Evolutionary conservation across 306 rosid genomes (phyloP).

Genomic region (Prunus dulcis): DNA sequence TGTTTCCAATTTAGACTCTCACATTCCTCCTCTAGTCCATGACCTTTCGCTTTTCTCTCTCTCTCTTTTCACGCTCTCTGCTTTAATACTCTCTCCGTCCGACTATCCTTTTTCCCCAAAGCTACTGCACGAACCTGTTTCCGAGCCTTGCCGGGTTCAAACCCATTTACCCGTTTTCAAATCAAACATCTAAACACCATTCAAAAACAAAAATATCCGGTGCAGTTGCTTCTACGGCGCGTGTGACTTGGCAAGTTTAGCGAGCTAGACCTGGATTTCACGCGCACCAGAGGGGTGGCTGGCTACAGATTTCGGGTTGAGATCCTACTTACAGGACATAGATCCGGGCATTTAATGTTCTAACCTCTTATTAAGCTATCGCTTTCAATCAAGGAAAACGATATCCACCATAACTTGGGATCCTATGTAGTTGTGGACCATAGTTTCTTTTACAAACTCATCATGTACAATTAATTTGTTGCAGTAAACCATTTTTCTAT

Average conservation of each 20-base stretch:
- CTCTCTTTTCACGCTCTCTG: constrained; percentile 16
- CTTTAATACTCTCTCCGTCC: constrained; percentile 21
- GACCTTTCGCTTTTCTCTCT: constrained; percentile 31
- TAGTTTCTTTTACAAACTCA: not conserved
- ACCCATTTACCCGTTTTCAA: not conserved
- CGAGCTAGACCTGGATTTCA: not conserved
- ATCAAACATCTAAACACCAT: not conserved
- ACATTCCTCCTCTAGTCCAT: constrained; percentile 26
- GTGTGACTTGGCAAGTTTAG: not conserved
- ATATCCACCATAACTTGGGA: not conserved
- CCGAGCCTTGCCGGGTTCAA: constrained; percentile 16
- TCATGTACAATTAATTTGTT: not conserved
- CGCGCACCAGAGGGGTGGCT: not conserved
- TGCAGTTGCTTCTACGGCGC: not conserved
- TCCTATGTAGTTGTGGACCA: not conserved
- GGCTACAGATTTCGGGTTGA: not conserved
- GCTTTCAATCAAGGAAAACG: not conserved
- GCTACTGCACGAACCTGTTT: constrained; percentile 20
- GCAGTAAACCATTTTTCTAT: not conserved
- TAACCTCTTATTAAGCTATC: not conserved
- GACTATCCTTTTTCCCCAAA: constrained; percentile 7
- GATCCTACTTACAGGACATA: not conserved
- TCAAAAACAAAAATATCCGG: not conserved
- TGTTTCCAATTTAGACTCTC: constrained; percentile 46
- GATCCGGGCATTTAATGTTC: constrained; percentile 10